Base-by-base conservation (phyloP, 345 rosid species). In the Eucalyptus coolabah region DNA sequence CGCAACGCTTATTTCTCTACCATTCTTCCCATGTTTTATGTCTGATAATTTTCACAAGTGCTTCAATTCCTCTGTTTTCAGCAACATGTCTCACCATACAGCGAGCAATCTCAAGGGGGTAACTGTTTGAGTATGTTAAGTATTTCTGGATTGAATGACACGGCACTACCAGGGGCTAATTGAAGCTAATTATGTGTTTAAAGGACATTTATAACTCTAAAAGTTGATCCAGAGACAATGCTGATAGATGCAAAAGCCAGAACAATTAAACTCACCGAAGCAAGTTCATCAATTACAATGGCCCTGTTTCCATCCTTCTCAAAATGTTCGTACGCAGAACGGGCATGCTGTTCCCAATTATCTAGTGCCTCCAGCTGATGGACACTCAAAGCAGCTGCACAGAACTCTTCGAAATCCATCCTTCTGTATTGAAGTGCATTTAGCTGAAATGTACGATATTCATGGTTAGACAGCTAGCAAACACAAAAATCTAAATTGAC, bases 331-430 rank as follows among this genome's bases (percentile, higher is more conserved):
- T 96, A 98, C 26, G 99, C 99, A 83, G 91, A 89, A 7, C 94
- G 96, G 26, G 96, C 98, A 91, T 93, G 96, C 89, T 96, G 97
- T 90, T 98, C 99, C 99, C 99, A 98, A 28, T 88, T 89, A 90
- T 95, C 98, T 86, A 94, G 95, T 21, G 98, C 96, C 95, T 97
- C 99, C 83, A 96, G 93, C 95, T 96, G 99, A 94, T 98, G 97
- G 88, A 98, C 97, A 40, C 97, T 98, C 56, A 97, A 89, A 50
- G 98, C 93, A 90, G 99, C 99, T 88, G 99, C 99, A 92, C 99
- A 97, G 90, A 98, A 98, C 93, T 98, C 99, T 92, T 95, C 98
- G 65, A 98, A 98, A 87, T 93, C 98, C 99, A 98, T 96, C 89
- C 94, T 94, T 95, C 96, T 96, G 96, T 95, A 94, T 89, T 94